Percentiles rank a stretch among this genome's conserved stretches.
These are phyloP conservation scores for Basidiobolus meristosporus DNA, from an alignment of 371 early-diverging fungal species.

Conservation along the genomic window DNA sequence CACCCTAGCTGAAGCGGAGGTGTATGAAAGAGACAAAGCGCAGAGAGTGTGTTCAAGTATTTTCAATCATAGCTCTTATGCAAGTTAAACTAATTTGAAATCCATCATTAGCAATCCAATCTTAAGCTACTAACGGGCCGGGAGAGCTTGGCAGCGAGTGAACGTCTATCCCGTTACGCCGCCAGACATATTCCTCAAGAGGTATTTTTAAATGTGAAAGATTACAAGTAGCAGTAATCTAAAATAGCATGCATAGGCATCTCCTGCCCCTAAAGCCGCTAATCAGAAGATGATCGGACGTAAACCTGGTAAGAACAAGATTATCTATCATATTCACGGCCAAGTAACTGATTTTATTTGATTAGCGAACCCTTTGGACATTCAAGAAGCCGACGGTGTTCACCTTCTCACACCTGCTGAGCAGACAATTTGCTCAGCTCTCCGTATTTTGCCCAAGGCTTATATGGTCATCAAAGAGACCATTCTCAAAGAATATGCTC, in stretches of 20 bases:
- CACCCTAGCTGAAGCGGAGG: conserved; percentile 45
- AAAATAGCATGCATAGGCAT: no score
- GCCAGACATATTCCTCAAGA: no score
- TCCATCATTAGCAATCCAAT: no score
- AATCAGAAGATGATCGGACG: background rate
- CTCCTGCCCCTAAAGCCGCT: background rate
- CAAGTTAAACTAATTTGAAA: no score
- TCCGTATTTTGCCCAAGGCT: conserved; percentile 67
- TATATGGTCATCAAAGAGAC: conserved; percentile 83
- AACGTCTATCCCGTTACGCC: no score
- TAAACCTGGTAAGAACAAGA: background rate
- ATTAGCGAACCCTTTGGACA: conserved; percentile 46
- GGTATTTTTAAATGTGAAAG: no score
- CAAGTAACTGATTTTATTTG: conserved; percentile 3
- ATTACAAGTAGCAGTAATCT: no score
- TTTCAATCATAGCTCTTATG: no score
- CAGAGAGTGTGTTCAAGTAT: conserved; percentile 17
- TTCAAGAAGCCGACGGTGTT: conserved; percentile 64
- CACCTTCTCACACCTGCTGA: conserved; percentile 68
- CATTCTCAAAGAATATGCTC: conserved; percentile 61
- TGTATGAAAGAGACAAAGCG: conserved; percentile 42
- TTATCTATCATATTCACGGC: background rate
- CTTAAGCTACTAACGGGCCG: no score
- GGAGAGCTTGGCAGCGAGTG: no score
- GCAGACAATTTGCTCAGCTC: conserved; percentile 53